Percentiles rank a stretch among this genome's conserved stretches.
Evolutionary conservation across 2,329 filamentous ascomycete species (phyloP).

Genomic region (Sclerotinia spermophila): DNA sequence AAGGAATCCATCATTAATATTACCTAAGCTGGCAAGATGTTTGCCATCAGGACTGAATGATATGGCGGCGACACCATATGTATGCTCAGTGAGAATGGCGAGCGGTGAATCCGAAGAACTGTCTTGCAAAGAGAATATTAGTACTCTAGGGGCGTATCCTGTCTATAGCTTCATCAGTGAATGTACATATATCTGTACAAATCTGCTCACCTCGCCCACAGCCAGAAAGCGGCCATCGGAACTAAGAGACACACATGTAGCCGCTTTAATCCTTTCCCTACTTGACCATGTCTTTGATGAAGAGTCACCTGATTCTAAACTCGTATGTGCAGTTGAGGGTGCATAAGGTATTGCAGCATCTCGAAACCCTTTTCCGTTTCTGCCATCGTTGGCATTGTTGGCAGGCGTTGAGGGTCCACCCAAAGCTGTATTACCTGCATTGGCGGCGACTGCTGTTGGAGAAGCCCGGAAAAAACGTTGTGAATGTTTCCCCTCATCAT

Average conservation of each 20-base stretch:
- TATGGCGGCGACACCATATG: constrained; percentile 81
- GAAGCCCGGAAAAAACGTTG: constrained; percentile 91
- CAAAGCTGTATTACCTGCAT: constrained; percentile 49
- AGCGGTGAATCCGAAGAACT: constrained; percentile 76
- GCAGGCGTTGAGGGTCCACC: constrained; percentile 52
- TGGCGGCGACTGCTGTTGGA: constrained; percentile 66
- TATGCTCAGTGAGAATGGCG: constrained; percentile 83
- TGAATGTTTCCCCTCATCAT: constrained; percentile 58
- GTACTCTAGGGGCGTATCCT: constrained; percentile 84
- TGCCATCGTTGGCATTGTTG: constrained; percentile 59
- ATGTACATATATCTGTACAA: constrained; percentile 11
- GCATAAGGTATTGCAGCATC: constrained; percentile 42
- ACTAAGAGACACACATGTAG: constrained; percentile 85
- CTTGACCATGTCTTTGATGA: constrained; percentile 78
- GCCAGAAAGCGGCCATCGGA: constrained; percentile 83
- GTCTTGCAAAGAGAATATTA: constrained; percentile 84
- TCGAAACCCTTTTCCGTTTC: constrained; percentile 51
- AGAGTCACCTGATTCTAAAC: constrained; percentile 58
- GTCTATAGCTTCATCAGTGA: constrained; percentile 50
- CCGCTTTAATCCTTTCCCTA: constrained; percentile 88
- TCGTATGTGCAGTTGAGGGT: constrained; percentile 37
- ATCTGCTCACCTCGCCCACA: constrained; percentile 68
- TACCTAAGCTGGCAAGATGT: constrained; percentile 83
- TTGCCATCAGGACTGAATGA: constrained; percentile 85
- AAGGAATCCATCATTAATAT: constrained; percentile 87